A percentile compares a stretch with the other conserved stretches of the same genome.
These are phyloP conservation scores for Penicillium capsulatum DNA, from an alignment of 2,329 filamentous ascomycete species.

Conservation along the genomic window DNA sequence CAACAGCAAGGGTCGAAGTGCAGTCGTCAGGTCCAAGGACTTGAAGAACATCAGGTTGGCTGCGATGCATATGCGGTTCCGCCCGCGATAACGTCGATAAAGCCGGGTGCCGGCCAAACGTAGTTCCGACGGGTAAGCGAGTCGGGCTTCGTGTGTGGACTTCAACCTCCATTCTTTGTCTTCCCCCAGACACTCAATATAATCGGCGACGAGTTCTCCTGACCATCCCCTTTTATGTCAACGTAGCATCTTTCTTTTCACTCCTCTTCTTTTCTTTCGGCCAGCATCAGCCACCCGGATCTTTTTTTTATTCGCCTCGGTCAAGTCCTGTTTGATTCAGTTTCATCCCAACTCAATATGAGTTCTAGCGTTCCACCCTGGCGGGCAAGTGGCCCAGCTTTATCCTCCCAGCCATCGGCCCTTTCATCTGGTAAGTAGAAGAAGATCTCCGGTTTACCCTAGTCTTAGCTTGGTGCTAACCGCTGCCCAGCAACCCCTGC, in stretches of 20 bases:
- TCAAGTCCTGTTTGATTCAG: constrained; percentile 12
- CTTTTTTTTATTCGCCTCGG: constrained; percentile 3
- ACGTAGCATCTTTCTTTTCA: constrained; percentile 6
- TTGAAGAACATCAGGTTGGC: constrained; percentile 76
- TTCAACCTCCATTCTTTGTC: background rate
- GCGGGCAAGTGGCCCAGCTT: constrained; percentile 33
- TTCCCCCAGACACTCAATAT: constrained; percentile 2
- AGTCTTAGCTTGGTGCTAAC: constrained; percentile 14
- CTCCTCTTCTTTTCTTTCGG: constrained; percentile 7
- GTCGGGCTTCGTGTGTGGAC: constrained; percentile 5
- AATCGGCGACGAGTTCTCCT: constrained; percentile 1
- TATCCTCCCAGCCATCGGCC: constrained; percentile 24
- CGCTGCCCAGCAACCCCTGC: constrained; percentile 45
- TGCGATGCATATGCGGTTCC: background rate
- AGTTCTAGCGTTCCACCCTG: constrained; percentile 40
- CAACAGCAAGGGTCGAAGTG: constrained; percentile 84
- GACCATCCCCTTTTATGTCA: constrained; percentile 2
- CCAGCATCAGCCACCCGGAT: constrained; percentile 12
- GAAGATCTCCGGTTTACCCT: background rate
- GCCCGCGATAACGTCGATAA: constrained; percentile 15
- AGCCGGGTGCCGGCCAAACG: constrained; percentile 8
- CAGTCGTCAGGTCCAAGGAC: constrained; percentile 91
- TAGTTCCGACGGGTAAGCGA: constrained; percentile 10
- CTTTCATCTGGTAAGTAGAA: constrained; percentile 34
- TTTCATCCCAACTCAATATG: constrained; percentile 28